phyloP scores from a whole-genome alignment of 2,329 filamentous ascomycete genomes.

The Purpureocillium lavendulum region DNA sequence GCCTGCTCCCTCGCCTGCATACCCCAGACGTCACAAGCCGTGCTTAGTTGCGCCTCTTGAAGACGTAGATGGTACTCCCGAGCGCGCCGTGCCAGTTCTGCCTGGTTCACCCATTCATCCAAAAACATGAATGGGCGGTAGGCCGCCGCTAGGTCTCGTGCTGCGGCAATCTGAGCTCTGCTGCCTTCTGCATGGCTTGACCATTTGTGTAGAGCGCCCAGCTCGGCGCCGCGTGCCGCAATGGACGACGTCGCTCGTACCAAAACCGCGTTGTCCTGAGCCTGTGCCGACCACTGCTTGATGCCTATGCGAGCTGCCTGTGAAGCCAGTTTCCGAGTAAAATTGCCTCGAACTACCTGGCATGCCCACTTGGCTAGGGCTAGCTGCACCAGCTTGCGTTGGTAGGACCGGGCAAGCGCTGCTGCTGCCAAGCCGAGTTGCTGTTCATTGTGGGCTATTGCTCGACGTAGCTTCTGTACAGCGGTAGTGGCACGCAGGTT shows the following conservation, averaged over 20 bases:
- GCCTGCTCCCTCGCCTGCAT: conserved; percentile 22
- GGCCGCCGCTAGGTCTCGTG: conserved; percentile 6
- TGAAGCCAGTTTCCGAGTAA: conserved; percentile 11
- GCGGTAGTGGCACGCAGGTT: conserved; percentile 19
- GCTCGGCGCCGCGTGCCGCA: neutral
- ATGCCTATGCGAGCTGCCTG: conserved; percentile 6
- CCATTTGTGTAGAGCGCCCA: neutral
- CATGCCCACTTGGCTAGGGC: conserved; percentile 20
- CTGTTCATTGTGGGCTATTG: conserved; percentile 16
- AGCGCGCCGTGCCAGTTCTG: conserved; percentile 17
- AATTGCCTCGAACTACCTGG: conserved; percentile 12
- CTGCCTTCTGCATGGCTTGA: neutral
- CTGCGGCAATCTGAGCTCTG: conserved; percentile 3
- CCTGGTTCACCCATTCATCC: conserved; percentile 21
- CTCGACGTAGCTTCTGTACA: conserved; percentile 25
- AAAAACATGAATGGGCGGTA: conserved; percentile 16
- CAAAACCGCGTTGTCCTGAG: neutral
- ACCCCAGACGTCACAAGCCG: conserved; percentile 22
- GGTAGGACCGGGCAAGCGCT: conserved; percentile 12
- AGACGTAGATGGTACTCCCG: conserved; percentile 12
- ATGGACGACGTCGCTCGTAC: neutral
- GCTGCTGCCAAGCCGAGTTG: conserved; percentile 16
- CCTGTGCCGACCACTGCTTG: neutral
- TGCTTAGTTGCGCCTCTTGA: conserved; percentile 11
- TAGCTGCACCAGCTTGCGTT: conserved; percentile 9